Evolutionary conservation across 2,329 filamentous ascomycete species (phyloP), one percentile per base, ranked within the genome.

Genomic region (Aspergillus brunneoviolaceus): DNA sequence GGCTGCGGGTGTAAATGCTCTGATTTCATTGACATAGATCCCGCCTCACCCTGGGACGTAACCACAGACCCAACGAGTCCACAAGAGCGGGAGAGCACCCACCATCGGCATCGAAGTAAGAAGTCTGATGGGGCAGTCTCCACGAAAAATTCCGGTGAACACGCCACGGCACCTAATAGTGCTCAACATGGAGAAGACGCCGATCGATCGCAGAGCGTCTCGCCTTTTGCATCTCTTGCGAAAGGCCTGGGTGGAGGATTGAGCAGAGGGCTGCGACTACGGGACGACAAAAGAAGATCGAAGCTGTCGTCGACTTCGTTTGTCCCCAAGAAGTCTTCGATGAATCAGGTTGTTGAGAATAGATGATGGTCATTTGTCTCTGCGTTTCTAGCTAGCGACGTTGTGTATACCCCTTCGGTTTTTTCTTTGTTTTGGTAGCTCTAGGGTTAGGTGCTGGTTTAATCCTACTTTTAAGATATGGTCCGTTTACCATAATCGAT

Each of bases 1-100:
- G 79, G 79, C n/a, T 82, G 80, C 65, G 80, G 79, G 53, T 82
- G 80, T 57, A 70, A 69, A 58, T 82, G 80, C 64, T 72, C 77
- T 3, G 73, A 79, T 19, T 72, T 79, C 51, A 60, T 71, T 5
- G 65, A 65, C 33, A 63, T 75, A 14, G 57, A 75, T 5, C 69
- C 77, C 4, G 68, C 74, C 19, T 71, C 71, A 47, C 73, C 75
- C 1, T 65, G 59, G 61, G 65, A 25, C 21, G 27, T 47, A 9
- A 55, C 65, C 48, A 55, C 68, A 5, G 51, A 63, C 9, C 66
- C 64, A 27, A 67, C 68, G 2, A 51, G 23, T 21, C 31, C 62
- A 2, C 61, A 59, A 10, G 67, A 70, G 42, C 67, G 56, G 60
- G 65, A 51, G 55, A 67, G 39, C 62, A 63, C 56, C 57, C 47